Base-by-base conservation (phyloP, 2,329 filamentous ascomycete species). In the Setomelanomma holmii region DNA sequence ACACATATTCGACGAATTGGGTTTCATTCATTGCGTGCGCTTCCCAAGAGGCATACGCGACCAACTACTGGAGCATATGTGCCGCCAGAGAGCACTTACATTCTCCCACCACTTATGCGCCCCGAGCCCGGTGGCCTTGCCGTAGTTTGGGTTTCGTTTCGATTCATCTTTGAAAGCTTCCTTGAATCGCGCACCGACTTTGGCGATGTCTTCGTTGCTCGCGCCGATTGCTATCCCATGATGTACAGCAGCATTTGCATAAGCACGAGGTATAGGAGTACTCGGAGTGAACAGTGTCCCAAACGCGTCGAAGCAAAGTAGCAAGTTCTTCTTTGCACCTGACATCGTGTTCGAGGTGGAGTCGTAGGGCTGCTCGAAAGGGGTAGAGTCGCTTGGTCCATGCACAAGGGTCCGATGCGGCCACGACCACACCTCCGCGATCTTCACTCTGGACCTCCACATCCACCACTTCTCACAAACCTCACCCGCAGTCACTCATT, bases 241-340 rank as follows among this genome's bases (percentile, higher is more conserved):
- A 45, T 76, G 69, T 16, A 77, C 67, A 1, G 84, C 86, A 2
- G 83, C 75, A 17, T 78, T 70, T 33, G 72, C 78, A 66, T 89
- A 89, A 59, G 86, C 82, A 45, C 75, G 66, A 4, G 77, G 74
- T 6, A 88, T 79, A 1, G 82, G 73, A 8, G 64, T 61, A 42
- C 75, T 79, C 0, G 85, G 84, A 10, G 69, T 74, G 69, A 86
- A 87, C 2, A 89, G 74, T 0, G 86, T 89, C n/a, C 83, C 84
- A 59, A 87, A 88, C 4, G 85, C 86, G 66, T 89, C 86, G 46
- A 88, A 83, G 53, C 83, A 85, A 1, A 88, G 68, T 0, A 88
- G 71, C 1, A 88, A 76, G 53, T 84, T 83, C 45, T 60, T 71
- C 46, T 62, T 69, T 22, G 49, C n/a, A n/a, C n/a, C 35, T n/a